Evolutionary conservation across 768 basidiomycete species (phyloP).

Genomic region (Lyophyllum shimeji): DNA sequence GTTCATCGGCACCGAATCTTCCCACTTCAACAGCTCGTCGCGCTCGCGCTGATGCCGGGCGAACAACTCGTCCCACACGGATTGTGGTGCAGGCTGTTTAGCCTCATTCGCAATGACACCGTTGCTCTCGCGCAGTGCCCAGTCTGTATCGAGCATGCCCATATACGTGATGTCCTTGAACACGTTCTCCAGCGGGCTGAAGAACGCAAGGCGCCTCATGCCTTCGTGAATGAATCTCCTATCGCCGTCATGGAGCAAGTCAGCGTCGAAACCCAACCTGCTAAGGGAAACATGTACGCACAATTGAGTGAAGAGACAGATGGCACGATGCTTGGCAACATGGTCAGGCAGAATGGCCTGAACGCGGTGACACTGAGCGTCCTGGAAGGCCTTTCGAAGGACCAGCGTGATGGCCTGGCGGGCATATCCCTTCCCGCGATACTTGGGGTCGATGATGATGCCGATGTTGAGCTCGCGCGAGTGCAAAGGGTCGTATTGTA

Average conservation of each 20-base stretch:
- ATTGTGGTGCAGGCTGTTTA: conserved; percentile 31
- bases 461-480: conserved; percentile 54
- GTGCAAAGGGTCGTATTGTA: conserved; percentile 28
- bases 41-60: conserved; percentile 56
- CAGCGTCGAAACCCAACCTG: background rate
- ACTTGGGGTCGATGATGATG: conserved; percentile 39
- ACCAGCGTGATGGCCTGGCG: conserved; percentile 44
- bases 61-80: conserved; percentile 65
- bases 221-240: conserved; percentile 69
- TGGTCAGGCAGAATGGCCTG: conserved; percentile 51
- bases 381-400: conserved; percentile 47
- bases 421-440: conserved; percentile 44
- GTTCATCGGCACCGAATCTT: conserved; percentile 25
- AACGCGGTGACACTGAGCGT: conserved; percentile 46
- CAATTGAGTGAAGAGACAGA: conserved; percentile 49
- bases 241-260: conserved; percentile 1
- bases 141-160: conserved; percentile 63
- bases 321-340: conserved; percentile 39
- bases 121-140: conserved; percentile 34
- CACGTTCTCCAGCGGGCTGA: conserved; percentile 36
- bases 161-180: conserved; percentile 66
- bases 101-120: conserved; percentile 1
- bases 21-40: conserved; percentile 54
- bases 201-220: conserved; percentile 53
- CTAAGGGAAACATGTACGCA: conserved; percentile 13